Evolutionary conservation across 352 stramenopile species (phyloP), one percentile per base, ranked within the genome.

Genomic region (Peronospora farinosa): DNA sequence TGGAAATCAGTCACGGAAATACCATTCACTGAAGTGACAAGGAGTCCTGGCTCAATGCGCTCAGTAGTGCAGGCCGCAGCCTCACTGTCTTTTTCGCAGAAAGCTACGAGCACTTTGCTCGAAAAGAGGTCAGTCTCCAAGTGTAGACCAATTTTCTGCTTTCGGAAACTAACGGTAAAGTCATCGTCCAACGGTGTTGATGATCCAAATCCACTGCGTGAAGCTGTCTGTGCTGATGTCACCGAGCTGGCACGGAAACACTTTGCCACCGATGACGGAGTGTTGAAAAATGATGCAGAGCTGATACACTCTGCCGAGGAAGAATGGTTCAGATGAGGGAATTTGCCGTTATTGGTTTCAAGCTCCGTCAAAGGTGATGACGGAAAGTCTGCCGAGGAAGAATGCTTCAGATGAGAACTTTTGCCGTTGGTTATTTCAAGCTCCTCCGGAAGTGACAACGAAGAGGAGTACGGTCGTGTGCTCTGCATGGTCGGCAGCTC

Each of bases 21-120:
- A 16, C 78, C 81, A 51, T 92, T 87, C 7, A 89, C 64, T 0
- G 78, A 88, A 0, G 72, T 78, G 43, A 92, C 54, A 6, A 86
- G 44, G 21, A 86, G 67, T 10, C 81, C 81, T 11, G 63, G 54
- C 5, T 71, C 60, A 7, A 89, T 81, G n/a, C n/a, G 25, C 35
- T 68, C 41, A 16, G 53, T 51, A 16, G 53, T 51, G 23, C 55
- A 67, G 31, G 63, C 42, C 11, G 67, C 60, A 2, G 71, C 77
- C 51, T 91, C 77, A 28, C 72, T 85, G 40, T 78, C 54, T 31
- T 80, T 74, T 27, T 91, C 77, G 17, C 74, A 88, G 33, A 67
- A 67, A 12, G 73, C 68, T 2, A 91, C 73, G 3, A 84, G 48
- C 11, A 86, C 66, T 21, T 74, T 69, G 56, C 73, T 86, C 1